Percentiles rank a stretch among this genome's conserved stretches.
Evolutionary conservation across 306 rosid species (phyloP).

Genomic region (Trifolium repens): DNA sequence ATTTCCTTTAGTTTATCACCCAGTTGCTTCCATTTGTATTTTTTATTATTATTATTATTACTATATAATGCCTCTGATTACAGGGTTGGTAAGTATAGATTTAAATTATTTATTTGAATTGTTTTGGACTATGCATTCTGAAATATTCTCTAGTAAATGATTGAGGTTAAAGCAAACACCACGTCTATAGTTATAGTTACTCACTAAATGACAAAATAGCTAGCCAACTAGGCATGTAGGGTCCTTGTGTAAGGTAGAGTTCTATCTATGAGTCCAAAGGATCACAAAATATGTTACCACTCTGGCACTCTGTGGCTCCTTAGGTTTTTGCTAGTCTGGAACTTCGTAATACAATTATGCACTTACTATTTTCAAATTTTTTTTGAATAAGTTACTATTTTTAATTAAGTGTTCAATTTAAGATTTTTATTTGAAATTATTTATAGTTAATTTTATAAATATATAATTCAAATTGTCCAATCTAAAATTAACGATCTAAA

Average conservation of each 20-base stretch:
- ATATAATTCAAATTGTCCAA: no score
- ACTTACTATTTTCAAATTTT: no score
- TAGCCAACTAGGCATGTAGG: constrained; percentile 28
- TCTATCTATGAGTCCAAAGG: neutral
- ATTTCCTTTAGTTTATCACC: neutral
- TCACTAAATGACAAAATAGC: constrained; percentile 22
- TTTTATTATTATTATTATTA: neutral
- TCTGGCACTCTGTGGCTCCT: neutral
- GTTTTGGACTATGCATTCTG: constrained; percentile 25
- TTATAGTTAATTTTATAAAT: no score
- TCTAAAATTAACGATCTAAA: no score
- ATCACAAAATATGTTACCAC: neutral
- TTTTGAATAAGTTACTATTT: no score
- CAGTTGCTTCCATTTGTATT: neutral
- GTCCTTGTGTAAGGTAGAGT: constrained; percentile 8
- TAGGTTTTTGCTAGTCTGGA: neutral
- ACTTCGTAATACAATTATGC: no score
- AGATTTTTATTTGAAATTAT: no score
- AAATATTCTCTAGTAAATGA: constrained; percentile 34
- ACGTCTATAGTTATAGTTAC: constrained; percentile 26
- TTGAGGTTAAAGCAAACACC: constrained; percentile 34
- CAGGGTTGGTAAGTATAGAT: constrained; percentile 17
- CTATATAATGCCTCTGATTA: neutral
- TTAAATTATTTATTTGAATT: neutral
- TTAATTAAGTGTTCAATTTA: no score